Evolutionary conservation across 257 asterid genomes (phyloP), one percentile per base, ranked within the genome.

Genomic region (Nicotiana undulata): DNA sequence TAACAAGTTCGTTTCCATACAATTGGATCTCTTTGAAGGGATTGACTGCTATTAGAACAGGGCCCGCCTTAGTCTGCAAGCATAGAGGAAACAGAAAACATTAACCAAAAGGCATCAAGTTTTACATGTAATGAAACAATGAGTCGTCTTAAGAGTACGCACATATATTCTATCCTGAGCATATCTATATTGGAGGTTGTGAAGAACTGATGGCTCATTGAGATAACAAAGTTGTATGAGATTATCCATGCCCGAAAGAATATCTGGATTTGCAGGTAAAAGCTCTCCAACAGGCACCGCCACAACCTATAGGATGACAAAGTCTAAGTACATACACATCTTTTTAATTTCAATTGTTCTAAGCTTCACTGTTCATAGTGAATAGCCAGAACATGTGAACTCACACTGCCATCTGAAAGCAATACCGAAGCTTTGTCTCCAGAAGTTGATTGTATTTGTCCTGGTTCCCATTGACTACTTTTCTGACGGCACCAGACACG

Each of bases 191-290:
- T 89, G 90, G 84, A 96, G 88, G 84, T 91, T 96, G 92, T 96
- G 92, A 85, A 96, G 90, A 88, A 92, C 91, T 53, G 99, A 96
- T 82, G 99, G 98, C 88, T 92, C 98, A 20, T 94, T 96, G 85
- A 92, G 86, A 90, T 91, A 91, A 88, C 94, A 88, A 77, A 96
- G 98, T 64, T 94, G 95, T 82, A 86, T 84, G 85, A 96, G 98
- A 90, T 96, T 94, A 85, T 94, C 97, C 58, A 96, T 98, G 20
- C 91, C 97, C 83, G 88, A 92, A 26, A 96, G 95, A 88, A 91
- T 91, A 80, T 89, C 94, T 10, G 99, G 97, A 90, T 96, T 96
- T 84, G 98, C 97, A 76, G 98, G 98, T 83, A 90, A 82, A 84
- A 96, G 89, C 63, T 94, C 97, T 68, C 70, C 82, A 34, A 83